Conservation (phyloP, 495 filamentous ascomycete genomes). For the Cercophora newfieldiana region DNA sequence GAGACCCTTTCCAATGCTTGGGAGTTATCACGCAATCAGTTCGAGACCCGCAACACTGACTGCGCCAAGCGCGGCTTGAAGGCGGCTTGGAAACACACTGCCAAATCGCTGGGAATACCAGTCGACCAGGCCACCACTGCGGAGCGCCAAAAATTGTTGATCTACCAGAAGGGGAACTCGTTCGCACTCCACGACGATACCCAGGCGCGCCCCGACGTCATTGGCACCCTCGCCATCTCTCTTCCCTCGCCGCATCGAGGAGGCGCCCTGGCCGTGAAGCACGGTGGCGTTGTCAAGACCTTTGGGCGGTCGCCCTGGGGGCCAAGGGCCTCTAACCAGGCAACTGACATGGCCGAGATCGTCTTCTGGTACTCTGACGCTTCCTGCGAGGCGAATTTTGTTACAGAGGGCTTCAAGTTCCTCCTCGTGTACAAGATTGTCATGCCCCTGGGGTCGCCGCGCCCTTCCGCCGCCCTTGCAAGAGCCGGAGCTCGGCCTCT, state of each 20-base stretch:
- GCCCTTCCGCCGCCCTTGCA: slow-evolving; percentile 5
- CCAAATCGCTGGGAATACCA: slow-evolving; percentile 34
- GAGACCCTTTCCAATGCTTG: too few relatives aligned
- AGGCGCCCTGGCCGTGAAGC: slow-evolving; percentile 50
- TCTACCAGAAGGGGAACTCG: slow-evolving; percentile 57
- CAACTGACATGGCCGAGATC: not conserved
- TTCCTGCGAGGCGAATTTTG: slow-evolving; percentile 50
- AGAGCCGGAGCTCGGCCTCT: slow-evolving; percentile 1
- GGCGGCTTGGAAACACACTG: slow-evolving; percentile 24
- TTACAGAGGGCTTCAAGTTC: slow-evolving; percentile 50
- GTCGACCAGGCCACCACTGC: slow-evolving; percentile 38
- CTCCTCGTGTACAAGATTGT: slow-evolving; percentile 59
- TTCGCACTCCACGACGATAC: slow-evolving; percentile 55
- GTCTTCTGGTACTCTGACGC: slow-evolving; percentile 58
- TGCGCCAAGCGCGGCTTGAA: slow-evolving; percentile 32
- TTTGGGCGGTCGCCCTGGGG: too few relatives aligned
- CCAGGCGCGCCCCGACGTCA: slow-evolving; percentile 57
- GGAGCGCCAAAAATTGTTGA: slow-evolving; percentile 54
- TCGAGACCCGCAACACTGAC: slow-evolving; percentile 40
- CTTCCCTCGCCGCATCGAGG: slow-evolving; percentile 53
- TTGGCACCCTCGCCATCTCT: slow-evolving; percentile 55
- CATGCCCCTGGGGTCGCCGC: slow-evolving; percentile 19
- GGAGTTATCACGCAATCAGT: slow-evolving; percentile 49
- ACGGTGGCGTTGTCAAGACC: slow-evolving; percentile 34
- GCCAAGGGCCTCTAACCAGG: too few relatives aligned